Conservation (phyloP, 148 eudicot genomes). For the Persicaria tinctoria region DNA sequence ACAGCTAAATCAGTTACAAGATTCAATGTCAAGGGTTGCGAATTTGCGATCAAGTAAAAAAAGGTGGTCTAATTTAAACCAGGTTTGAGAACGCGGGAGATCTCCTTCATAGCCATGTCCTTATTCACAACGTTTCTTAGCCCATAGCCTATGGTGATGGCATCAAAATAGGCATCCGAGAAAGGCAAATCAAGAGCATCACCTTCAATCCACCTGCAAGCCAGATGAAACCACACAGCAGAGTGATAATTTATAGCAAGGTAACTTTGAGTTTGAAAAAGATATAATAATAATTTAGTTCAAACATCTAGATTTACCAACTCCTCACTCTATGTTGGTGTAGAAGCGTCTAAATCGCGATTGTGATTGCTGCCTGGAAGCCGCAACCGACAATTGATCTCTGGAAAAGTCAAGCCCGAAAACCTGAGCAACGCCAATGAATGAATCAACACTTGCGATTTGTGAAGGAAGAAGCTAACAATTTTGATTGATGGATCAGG, state of each 20-base stretch:
- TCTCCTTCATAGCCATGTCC: slow-evolving; percentile 57
- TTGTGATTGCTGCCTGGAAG: slow-evolving; percentile 44
- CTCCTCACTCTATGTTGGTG: slow-evolving; percentile 78
- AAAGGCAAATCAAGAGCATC: slow-evolving; percentile 78
- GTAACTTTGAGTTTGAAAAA: too few relatives aligned
- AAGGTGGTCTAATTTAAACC: slow-evolving; percentile 16
- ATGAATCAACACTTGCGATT: background rate
- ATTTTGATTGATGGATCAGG: background rate
- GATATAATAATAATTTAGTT: background rate
- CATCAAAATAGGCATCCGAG: slow-evolving; percentile 58
- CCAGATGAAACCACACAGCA: background rate
- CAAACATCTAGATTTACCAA: slow-evolving; percentile 25
- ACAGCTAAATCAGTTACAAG: background rate
- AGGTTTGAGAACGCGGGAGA: slow-evolving; percentile 69
- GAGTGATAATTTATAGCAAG: background rate
- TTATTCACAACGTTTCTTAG: slow-evolving; percentile 67
- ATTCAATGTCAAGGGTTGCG: background rate
- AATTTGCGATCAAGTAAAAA: too few relatives aligned
- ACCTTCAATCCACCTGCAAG: slow-evolving; percentile 78
- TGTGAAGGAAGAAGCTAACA: background rate
- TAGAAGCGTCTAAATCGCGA: slow-evolving; percentile 38
- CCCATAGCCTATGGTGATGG: slow-evolving; percentile 87
- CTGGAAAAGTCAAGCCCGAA: slow-evolving; percentile 73
- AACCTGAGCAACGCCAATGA: slow-evolving; percentile 42
- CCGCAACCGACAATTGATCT: slow-evolving; percentile 61